phyloP scores from a whole-genome alignment of 768 basidiomycete genomes.

The Chalciporus sphaerocephalus region DNA sequence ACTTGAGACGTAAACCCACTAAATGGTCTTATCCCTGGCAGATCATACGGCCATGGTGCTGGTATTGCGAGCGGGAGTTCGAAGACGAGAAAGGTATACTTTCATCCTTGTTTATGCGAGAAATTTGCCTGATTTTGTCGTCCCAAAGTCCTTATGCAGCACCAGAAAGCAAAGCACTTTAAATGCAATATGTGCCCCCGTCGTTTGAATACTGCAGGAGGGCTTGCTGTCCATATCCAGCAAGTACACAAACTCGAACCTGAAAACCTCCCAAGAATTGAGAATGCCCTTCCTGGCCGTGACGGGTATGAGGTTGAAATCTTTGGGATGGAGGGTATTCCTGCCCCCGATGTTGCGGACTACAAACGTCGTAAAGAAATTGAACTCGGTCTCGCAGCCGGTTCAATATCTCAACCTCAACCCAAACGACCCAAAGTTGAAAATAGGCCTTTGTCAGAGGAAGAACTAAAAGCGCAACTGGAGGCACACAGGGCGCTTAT shows the following conservation, averaged over 20 bases:
- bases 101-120: not conserved
- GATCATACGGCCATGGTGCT: slow-evolving; percentile 93
- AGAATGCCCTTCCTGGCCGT: slow-evolving; percentile 92
- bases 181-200: slow-evolving; percentile 96
- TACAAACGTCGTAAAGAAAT: slow-evolving; percentile 95
- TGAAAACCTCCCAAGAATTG: slow-evolving; percentile 83
- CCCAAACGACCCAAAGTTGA: slow-evolving; percentile 79
- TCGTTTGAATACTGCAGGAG: slow-evolving; percentile 94
- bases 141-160: slow-evolving; percentile 86
- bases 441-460: slow-evolving; percentile 72
- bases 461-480: slow-evolving; percentile 80
- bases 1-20: not conserved
- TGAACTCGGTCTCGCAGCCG: slow-evolving; percentile 81
- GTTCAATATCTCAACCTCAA: slow-evolving; percentile 76
- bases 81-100: slow-evolving; percentile 94
- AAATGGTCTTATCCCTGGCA: slow-evolving; percentile 26
- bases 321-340: slow-evolving; percentile 99
- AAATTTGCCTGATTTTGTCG: not conserved
- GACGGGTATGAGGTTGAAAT: slow-evolving; percentile 99
- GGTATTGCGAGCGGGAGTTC: slow-evolving; percentile 99
- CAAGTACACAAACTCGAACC: slow-evolving; percentile 99
- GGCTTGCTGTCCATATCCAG: slow-evolving; percentile 95
- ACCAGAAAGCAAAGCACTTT: slow-evolving; percentile 99
- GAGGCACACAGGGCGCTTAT: slow-evolving; percentile 90
- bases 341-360: slow-evolving; percentile 88